Conservation (phyloP, 441 rosid genomes). For the Erodium texanum region DNA sequence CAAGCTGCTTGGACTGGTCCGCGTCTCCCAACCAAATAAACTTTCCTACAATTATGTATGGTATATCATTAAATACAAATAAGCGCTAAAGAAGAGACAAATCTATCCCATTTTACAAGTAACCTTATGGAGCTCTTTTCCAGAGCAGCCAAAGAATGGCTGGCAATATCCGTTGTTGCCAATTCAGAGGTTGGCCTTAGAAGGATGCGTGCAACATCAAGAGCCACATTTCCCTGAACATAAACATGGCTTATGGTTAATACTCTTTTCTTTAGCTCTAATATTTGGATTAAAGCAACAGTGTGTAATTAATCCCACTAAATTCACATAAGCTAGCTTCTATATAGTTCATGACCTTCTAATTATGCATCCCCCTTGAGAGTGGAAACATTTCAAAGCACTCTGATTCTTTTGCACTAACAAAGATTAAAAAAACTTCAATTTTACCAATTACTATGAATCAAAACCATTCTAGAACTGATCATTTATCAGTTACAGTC, state of each 20-base stretch:
- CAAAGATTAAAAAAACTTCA: background rate
- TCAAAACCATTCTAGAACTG: background rate
- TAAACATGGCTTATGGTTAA: constrained; percentile 7
- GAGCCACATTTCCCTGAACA: constrained; percentile 90
- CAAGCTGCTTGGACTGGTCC: constrained; percentile 96
- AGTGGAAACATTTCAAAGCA: background rate
- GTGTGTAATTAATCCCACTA: background rate
- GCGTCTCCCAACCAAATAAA: constrained; percentile 78
- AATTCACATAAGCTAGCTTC: background rate
- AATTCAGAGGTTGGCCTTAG: constrained; percentile 59
- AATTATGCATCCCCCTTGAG: background rate
- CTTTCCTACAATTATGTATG: constrained; percentile 46
- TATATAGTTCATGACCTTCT: background rate
- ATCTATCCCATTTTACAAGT: constrained; percentile 4
- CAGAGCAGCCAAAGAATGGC: constrained; percentile 62
- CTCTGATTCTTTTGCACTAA: background rate
- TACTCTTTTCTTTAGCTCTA: background rate
- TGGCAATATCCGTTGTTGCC: constrained; percentile 73
- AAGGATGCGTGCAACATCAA: constrained; percentile 83
- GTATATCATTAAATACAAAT: constrained; percentile 11
- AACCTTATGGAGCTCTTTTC: constrained; percentile 75
- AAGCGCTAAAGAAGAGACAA: constrained; percentile 14
- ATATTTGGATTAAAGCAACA: background rate
- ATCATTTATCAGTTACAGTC: background rate
- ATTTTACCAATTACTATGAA: background rate